Base-by-base conservation (phyloP, 257 asterid genomes). In the Ballota nigra region DNA sequence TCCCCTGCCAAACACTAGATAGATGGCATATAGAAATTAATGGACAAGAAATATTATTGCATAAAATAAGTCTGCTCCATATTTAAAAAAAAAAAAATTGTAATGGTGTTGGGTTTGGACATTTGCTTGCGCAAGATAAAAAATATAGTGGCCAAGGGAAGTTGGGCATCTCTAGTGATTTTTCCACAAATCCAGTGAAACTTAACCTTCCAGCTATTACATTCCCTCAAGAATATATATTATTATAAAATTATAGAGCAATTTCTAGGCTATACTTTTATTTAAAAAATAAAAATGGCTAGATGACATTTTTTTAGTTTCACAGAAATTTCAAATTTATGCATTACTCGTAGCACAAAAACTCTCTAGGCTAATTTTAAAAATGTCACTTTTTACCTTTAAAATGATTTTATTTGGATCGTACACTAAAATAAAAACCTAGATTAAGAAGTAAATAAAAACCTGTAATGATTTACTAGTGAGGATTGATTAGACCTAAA, bases 401-500 rank as follows among this genome's bases (percentile, higher is more conserved):
- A 43, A 13, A 0, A 8, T 3, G 1, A 43, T 43, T 43, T 3
- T 43, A 15, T 13, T 43, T 13, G 52, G 52, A 51, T 18, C 1
- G 24, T 2, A 45, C 53, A 51, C 57, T 5, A 51, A n/a, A 8
- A 7, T 19, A 51, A 51, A 20, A 8, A 5, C 55, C n/a, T n/a
- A n/a, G n/a, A n/a, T n/a, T 40, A 47, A n/a, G 55, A 13, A 15
- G 20, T n/a, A 47, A n/a, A 47, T 16, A n/a, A 47, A 47, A 47
- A 47, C 4, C 7, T 41, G 5, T 0, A 19, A 52, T 59, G 26
- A 43, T 43, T 43, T 13, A 43, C 15, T 3, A 69, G 11, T 61
- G 73, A 70, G 64, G 70, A 78, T 70, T 62, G n/a, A n/a, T n/a
- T n/a, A n/a, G n/a, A n/a, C n/a, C 61, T 13, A 75, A 43, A 38